These are phyloP conservation scores for Pelargonium fulgidum DNA, from an alignment of 441 rosid genomes.

Conservation along the genomic window DNA sequence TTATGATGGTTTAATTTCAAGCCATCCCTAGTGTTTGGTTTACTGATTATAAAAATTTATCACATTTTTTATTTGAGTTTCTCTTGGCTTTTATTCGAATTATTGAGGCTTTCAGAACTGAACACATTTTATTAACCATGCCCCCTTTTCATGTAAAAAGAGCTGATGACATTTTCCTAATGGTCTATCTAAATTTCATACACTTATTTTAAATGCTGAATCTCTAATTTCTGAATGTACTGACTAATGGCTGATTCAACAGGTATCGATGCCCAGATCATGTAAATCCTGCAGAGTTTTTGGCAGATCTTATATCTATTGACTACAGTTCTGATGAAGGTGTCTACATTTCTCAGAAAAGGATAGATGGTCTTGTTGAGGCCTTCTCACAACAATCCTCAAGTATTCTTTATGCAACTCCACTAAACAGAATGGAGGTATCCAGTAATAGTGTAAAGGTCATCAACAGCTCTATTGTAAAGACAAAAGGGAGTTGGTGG, in stretches of 20 bases:
- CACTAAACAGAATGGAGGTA: slow-evolving; percentile 39
- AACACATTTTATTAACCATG: too few species aligned
- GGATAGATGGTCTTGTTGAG: slow-evolving; percentile 81
- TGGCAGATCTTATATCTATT: slow-evolving; percentile 92
- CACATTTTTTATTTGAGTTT: too few species aligned
- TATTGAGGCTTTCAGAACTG: too few species aligned
- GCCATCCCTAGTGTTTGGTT: too few species aligned
- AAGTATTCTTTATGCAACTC: slow-evolving; percentile 53
- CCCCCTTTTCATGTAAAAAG: too few species aligned
- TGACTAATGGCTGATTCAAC: slow-evolving; percentile 24
- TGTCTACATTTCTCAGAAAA: slow-evolving; percentile 67
- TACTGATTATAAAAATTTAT: too few species aligned
- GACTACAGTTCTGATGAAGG: slow-evolving; percentile 84
- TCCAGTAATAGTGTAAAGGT: slow-evolving; percentile 30
- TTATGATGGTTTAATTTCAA: too few species aligned
- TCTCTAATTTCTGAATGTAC: too few species aligned
- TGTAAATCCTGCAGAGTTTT: slow-evolving; percentile 95
- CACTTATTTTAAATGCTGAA: too few species aligned
- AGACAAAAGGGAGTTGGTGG: slow-evolving; percentile 71
- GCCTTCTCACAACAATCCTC: slow-evolving; percentile 59
- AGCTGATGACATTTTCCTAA: too few species aligned
- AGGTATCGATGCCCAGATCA: slow-evolving; percentile 81
- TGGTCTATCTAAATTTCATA: too few species aligned
- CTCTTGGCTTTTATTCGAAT: too few species aligned
- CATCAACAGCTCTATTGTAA: slow-evolving; percentile 32